Conservation (phyloP, 164 flowering plant species). For the Protea cynaroides region DNA sequence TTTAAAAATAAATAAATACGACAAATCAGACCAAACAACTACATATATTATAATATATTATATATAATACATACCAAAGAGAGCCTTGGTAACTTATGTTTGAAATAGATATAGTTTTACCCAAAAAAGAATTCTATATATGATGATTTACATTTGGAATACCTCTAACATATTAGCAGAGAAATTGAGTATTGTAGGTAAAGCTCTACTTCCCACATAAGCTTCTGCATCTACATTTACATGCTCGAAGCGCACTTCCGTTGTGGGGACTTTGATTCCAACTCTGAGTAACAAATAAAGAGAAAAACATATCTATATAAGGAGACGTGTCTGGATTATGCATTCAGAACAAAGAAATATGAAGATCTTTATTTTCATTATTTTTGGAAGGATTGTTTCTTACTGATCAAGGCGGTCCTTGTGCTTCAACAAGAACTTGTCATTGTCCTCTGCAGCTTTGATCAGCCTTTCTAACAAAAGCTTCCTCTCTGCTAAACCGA, state of each 20-base stretch:
- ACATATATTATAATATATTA: too few relatives aligned
- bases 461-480: neutral
- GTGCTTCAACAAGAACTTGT: conserved; percentile 1
- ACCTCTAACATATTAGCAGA: conserved; percentile 34
- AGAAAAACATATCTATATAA: neutral
- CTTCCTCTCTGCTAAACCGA: neutral
- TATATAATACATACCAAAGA: too few relatives aligned
- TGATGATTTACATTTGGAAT: neutral
- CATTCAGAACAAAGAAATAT: neutral
- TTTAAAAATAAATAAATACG: too few relatives aligned
- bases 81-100: too few relatives aligned
- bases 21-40: too few relatives aligned
- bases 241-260: conserved; percentile 48
- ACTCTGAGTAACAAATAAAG: conserved; percentile 22
- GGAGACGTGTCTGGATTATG: neutral
- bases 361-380: too few relatives aligned
- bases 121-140: too few relatives aligned
- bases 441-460: neutral
- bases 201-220: conserved; percentile 38
- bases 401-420: neutral
- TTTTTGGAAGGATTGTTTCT: neutral
- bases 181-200: conserved; percentile 42
- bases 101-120: neutral
- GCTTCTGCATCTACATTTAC: conserved; percentile 35
- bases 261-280: conserved; percentile 35